Percentiles rank a stretch among this genome's conserved stretches.
Conservation (phyloP, 2,329 filamentous ascomycete genomes). For the Colletotrichum lentis region DNA sequence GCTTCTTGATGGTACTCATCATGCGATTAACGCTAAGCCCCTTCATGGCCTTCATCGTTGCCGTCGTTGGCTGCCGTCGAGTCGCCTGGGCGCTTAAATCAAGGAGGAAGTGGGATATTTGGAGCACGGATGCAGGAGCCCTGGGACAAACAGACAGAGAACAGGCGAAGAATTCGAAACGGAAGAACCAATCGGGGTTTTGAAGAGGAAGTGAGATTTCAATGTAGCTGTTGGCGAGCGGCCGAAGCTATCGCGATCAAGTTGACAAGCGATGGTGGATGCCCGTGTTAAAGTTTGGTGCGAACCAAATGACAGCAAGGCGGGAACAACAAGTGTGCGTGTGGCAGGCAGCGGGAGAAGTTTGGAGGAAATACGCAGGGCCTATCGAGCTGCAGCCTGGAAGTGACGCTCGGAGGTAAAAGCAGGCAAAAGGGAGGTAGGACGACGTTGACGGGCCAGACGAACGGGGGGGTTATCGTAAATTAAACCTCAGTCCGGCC, state of each 20-base stretch:
- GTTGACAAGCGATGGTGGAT: conserved; percentile 3
- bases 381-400: conserved; percentile 33
- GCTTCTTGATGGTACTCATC: conserved; percentile 63
- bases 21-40: conserved; percentile 64
- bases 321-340: conserved; percentile 1
- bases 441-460: conserved; percentile 27
- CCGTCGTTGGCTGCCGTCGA: conserved; percentile 8
- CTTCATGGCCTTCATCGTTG: conserved; percentile 58
- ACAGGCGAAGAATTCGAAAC: background rate
- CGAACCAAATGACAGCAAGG: conserved; percentile 8
- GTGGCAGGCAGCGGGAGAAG: conserved; percentile 10
- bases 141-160: background rate
- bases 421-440: conserved; percentile 8
- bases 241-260: conserved; percentile 5
- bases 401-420: conserved; percentile 36
- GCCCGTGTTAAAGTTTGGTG: conserved; percentile 14
- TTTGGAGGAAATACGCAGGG: conserved; percentile 26
- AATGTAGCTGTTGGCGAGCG: background rate
- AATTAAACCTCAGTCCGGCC: conserved; percentile 33
- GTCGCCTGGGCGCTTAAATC: background rate
- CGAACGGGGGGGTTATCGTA: conserved; percentile 36
- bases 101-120: background rate
- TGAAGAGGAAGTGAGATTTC: background rate
- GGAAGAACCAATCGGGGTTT: background rate
- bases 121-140: conserved; percentile 9